Conservation (phyloP, 1,284 basidiomycete species). For the Trichosporon coremiiforme region DNA sequence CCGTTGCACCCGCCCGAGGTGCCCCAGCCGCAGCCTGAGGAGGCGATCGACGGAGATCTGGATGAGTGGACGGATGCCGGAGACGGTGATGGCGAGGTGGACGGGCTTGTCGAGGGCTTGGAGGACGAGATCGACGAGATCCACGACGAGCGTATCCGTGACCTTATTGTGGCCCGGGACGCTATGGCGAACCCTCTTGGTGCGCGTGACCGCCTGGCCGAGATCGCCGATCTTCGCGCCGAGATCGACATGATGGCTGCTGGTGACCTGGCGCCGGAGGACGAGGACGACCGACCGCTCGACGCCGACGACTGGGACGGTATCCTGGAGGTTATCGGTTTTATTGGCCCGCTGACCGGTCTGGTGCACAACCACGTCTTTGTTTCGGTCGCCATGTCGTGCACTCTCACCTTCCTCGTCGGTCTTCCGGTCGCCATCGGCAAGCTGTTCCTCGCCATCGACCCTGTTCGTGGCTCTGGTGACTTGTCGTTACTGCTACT, state of each 20-base stretch:
- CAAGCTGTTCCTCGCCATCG: slow-evolving; percentile 66
- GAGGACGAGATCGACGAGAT: slow-evolving; percentile 24
- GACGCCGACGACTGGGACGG: slow-evolving; percentile 84
- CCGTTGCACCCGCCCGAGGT: background rate
- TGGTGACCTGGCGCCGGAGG: slow-evolving; percentile 49
- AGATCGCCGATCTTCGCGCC: slow-evolving; percentile 4
- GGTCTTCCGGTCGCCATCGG: slow-evolving; percentile 83
- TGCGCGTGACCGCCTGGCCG: slow-evolving; percentile 10
- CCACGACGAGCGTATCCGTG: slow-evolving; percentile 24
- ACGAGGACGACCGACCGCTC: slow-evolving; percentile 61
- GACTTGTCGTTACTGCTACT: slow-evolving; percentile 1
- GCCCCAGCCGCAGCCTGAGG: background rate
- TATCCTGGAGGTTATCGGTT: slow-evolving; percentile 71
- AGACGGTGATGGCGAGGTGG: slow-evolving; percentile 20
- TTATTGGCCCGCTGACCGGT: slow-evolving; percentile 81
- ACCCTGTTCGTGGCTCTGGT: slow-evolving; percentile 23
- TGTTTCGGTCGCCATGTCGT: slow-evolving; percentile 73
- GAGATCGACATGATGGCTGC: slow-evolving; percentile 27
- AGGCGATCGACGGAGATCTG: slow-evolving; percentile 11
- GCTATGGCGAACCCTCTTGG: background rate
- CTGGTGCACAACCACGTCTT: slow-evolving; percentile 72
- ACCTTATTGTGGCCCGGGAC: slow-evolving; percentile 33
- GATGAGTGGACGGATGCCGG: slow-evolving; percentile 25
- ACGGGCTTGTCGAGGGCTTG: slow-evolving; percentile 23
- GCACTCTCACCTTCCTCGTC: slow-evolving; percentile 75